These are phyloP conservation scores for Flueggea neowawraea DNA, from an alignment of 441 rosid species.

Conservation along the genomic window DNA sequence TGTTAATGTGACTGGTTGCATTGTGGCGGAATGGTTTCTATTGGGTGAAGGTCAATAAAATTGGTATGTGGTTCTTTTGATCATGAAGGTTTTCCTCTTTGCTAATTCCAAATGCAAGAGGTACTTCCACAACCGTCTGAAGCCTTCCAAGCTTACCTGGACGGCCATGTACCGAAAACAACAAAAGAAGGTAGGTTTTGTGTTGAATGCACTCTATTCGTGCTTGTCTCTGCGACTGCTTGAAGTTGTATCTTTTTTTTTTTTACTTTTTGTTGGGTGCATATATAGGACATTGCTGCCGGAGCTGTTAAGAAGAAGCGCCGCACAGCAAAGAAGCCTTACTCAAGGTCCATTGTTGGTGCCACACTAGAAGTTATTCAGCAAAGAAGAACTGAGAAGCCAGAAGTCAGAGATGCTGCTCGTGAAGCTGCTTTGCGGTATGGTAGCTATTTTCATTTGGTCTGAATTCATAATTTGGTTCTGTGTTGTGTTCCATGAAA, in stretches of 20 bases:
- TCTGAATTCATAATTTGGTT: no score
- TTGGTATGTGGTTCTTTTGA: no score
- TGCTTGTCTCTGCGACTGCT: neutral
- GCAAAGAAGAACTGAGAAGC: conserved; percentile 52
- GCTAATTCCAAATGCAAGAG: conserved; percentile 43
- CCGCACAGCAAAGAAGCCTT: conserved; percentile 42
- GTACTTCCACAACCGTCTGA: conserved; percentile 38
- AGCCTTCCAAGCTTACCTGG: conserved; percentile 44
- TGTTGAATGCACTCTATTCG: neutral
- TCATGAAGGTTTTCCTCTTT: conserved; percentile 31
- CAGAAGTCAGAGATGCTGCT: conserved; percentile 55
- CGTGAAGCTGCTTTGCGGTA: conserved; percentile 54
- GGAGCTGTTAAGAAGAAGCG: conserved; percentile 53
- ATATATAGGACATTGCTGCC: conserved; percentile 35
- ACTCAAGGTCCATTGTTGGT: conserved; percentile 56
- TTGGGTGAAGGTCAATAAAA: no score
- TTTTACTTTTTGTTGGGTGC: neutral
- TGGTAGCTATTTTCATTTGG: conserved; percentile 3
- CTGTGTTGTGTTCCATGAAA: neutral
- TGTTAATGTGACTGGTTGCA: no score
- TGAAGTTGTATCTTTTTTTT: neutral
- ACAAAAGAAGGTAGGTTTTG: conserved; percentile 29
- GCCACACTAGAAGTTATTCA: conserved; percentile 55
- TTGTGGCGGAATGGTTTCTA: no score
- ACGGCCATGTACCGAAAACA: conserved; percentile 38